Conservation (phyloP, 768 basidiomycete genomes). For the Pulveroboletus ravenelii region DNA sequence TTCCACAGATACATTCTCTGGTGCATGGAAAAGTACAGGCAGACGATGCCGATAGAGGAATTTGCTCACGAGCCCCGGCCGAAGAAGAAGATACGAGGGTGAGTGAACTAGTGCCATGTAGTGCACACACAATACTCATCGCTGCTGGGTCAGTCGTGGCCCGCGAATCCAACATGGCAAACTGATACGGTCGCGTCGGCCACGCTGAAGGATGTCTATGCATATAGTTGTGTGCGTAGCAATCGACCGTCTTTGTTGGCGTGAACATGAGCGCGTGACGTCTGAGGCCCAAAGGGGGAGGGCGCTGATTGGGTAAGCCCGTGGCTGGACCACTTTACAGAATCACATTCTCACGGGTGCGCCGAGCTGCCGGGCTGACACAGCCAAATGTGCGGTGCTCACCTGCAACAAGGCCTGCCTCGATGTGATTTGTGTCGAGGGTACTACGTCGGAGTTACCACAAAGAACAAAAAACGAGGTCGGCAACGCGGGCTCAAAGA, state of each 20-base stretch:
- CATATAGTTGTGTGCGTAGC: conserved; percentile 9
- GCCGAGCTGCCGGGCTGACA: conserved; percentile 16
- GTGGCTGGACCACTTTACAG: conserved; percentile 21
- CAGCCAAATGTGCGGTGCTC: conserved; percentile 1
- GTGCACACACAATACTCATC: background rate
- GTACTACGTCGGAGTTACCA: conserved; percentile 35
- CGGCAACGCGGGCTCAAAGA: conserved; percentile 36
- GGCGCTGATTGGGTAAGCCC: conserved; percentile 15
- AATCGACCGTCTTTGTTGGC: conserved; percentile 10
- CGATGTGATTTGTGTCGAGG: conserved; percentile 34
- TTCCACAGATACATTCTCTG: conserved; percentile 69
- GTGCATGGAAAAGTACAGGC: conserved; percentile 79
- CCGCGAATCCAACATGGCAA: conserved; percentile 72
- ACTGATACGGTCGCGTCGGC: conserved; percentile 61
- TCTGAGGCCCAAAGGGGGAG: conserved; percentile 7
- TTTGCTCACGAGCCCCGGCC: conserved; percentile 64
- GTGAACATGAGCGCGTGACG: conserved; percentile 10
- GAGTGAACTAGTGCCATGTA: conserved; percentile 23
- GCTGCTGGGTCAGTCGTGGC: conserved; percentile 50
- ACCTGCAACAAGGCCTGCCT: conserved; percentile 32
- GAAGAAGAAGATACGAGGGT: conserved; percentile 83
- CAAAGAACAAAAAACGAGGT: conserved; percentile 39
- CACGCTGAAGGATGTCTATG: conserved; percentile 20
- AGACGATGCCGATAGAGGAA: conserved; percentile 46
- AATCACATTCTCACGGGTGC: conserved; percentile 30